Evolutionary conservation across 2,329 filamentous ascomycete genomes (phyloP).

Genomic region (Lecanicillium sp.): DNA sequence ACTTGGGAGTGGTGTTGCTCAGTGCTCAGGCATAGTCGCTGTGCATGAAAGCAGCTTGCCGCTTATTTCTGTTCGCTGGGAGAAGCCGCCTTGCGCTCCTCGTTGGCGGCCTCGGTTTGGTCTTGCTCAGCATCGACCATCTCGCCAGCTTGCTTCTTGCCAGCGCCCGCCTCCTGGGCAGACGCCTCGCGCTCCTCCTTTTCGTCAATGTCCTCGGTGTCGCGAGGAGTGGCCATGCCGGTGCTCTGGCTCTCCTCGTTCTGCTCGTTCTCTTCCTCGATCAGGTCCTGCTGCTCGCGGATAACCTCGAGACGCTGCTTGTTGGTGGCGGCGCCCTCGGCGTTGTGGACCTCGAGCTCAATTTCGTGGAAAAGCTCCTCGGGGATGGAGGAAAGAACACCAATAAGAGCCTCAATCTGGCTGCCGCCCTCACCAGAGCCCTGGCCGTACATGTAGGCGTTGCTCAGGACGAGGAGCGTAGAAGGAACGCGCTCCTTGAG

Average conservation of each 20-base stretch:
- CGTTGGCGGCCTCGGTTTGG: neutral
- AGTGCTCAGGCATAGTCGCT: neutral
- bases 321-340: conserved; percentile 95
- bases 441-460: conserved; percentile 94
- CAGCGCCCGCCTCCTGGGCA: conserved; percentile 42
- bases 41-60: neutral
- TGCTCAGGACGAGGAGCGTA: conserved; percentile 89
- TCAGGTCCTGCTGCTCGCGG: conserved; percentile 96
- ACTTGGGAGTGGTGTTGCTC: neutral
- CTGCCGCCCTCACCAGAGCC: conserved; percentile 80
- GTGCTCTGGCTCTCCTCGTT: conserved; percentile 72
- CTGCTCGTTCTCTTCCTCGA: conserved; percentile 94
- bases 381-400: conserved; percentile 88
- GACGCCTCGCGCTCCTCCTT: conserved; percentile 65
- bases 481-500: conserved; percentile 94
- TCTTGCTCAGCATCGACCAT: conserved; percentile 45
- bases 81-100: neutral
- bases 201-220: conserved; percentile 90
- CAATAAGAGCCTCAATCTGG: conserved; percentile 88
- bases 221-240: conserved; percentile 70
- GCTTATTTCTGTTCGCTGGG: conserved; percentile 13
- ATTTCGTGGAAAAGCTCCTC: conserved; percentile 99
- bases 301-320: conserved; percentile 97
- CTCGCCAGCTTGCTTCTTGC: conserved; percentile 46
- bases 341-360: conserved; percentile 93